phyloP scores from a whole-genome alignment of 345 rosid genomes.

The Eucalyptus marginata region DNA sequence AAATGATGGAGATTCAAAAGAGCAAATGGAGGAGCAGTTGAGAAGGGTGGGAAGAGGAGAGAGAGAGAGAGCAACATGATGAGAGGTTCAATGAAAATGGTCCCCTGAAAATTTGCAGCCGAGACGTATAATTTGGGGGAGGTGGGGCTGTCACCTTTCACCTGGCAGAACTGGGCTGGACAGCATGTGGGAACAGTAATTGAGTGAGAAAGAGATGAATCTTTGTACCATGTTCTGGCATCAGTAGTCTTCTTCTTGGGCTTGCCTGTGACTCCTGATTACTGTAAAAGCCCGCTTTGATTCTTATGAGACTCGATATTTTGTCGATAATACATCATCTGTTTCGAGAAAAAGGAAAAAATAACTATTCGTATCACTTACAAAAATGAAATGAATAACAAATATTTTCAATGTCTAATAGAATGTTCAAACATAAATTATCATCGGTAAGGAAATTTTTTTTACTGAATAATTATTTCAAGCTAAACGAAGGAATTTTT shows the following conservation, averaged over 20 bases:
- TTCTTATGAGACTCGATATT: not conserved
- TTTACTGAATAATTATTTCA: not conserved
- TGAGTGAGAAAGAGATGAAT: no score
- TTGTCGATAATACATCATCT: not conserved
- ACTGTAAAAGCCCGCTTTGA: not conserved
- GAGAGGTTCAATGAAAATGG: conserved; percentile 1
- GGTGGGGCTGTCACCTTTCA: not conserved
- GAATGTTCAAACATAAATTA: no score
- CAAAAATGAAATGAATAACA: no score
- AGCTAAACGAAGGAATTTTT: rapidly evolving
- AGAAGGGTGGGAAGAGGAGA: not conserved
- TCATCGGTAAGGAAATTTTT: no score
- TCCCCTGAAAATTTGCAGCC: conserved; percentile 12
- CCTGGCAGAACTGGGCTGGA: conserved; percentile 1
- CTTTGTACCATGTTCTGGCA: not conserved
- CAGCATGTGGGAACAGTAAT: not conserved
- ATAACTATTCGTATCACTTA: rapidly evolving
- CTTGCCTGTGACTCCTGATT: not conserved
- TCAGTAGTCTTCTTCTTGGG: not conserved
- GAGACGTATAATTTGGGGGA: not conserved
- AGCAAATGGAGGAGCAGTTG: not conserved
- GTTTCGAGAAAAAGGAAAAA: not conserved
- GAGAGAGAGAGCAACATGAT: not conserved
- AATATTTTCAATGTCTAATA: no score
- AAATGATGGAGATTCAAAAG: not conserved